Evolutionary conservation across 176 grass and related monocot genomes (phyloP).

Genomic region (Coix lacrymajobi): DNA sequence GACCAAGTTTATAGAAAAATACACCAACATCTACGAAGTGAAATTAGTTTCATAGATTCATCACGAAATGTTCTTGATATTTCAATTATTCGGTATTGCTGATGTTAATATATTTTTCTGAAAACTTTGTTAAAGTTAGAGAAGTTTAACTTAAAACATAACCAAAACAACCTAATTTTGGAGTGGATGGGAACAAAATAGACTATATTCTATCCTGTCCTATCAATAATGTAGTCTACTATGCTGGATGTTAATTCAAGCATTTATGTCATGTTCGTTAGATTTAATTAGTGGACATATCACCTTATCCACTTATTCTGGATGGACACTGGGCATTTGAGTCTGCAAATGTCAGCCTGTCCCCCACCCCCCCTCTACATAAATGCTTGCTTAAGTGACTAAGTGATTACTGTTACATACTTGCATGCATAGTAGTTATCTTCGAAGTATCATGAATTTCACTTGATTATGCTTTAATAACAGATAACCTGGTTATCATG

Average conservation of each 20-base stretch:
- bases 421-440: background rate
- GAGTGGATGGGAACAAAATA: background rate
- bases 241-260: background rate
- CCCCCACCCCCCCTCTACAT: too few relatives aligned
- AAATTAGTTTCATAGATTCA: background rate
- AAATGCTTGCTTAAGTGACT: background rate
- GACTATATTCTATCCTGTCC: background rate
- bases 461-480: slow-evolving; percentile 13
- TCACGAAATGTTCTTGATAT: background rate
- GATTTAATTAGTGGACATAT: background rate
- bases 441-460: background rate
- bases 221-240: background rate
- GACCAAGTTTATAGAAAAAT: background rate
- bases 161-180: too few relatives aligned
- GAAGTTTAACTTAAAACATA: background rate
- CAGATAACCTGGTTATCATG: background rate
- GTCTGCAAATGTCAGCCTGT: background rate
- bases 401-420: background rate
- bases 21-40: background rate
- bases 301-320: slow-evolving; percentile 1
- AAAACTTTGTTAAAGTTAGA: background rate
- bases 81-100: background rate
- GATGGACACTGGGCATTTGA: background rate
- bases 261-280: too few relatives aligned
- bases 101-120: background rate